Evolutionary conservation across 306 rosid genomes (phyloP).

Genomic region (Erythrophleum fordii): DNA sequence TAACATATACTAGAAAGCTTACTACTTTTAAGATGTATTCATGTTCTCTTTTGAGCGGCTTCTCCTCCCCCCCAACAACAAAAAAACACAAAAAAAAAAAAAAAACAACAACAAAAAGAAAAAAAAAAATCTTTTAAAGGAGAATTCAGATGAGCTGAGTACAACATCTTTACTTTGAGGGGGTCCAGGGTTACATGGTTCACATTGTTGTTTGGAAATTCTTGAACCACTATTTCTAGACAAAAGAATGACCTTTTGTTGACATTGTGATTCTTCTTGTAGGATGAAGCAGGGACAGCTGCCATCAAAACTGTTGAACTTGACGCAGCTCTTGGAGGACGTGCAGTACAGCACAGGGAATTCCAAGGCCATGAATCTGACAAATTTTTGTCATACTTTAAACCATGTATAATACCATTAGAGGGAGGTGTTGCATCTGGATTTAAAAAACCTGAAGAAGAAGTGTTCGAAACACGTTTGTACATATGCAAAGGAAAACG

Average conservation of each 20-base stretch:
- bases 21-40: not conserved
- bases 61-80: too few relatives aligned
- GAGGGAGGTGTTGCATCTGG: conserved; percentile 95
- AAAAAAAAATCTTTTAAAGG: conserved; percentile 11
- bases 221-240: conserved; percentile 4
- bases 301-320: conserved; percentile 96
- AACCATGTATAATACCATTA: conserved; percentile 96
- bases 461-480: conserved; percentile 82
- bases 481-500: conserved; percentile 96
- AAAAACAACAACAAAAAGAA: too few relatives aligned
- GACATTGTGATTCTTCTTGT: conserved; percentile 35
- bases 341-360: conserved; percentile 97
- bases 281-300: conserved; percentile 99
- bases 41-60: conserved; percentile 9
- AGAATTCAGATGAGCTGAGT: conserved; percentile 16
- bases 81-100: too few relatives aligned
- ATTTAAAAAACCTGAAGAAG: conserved; percentile 79
- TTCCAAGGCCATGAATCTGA: conserved; percentile 96
- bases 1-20: not conserved
- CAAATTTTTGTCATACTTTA: conserved; percentile 95
- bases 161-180: conserved; percentile 16
- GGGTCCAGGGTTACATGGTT: conserved; percentile 2
- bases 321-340: conserved; percentile 92
- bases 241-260: conserved; percentile 2
- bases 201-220: conserved; percentile 4